Evolutionary conservation across 139 green algal genomes (phyloP).

Genomic region (Micractinium conductrix): DNA sequence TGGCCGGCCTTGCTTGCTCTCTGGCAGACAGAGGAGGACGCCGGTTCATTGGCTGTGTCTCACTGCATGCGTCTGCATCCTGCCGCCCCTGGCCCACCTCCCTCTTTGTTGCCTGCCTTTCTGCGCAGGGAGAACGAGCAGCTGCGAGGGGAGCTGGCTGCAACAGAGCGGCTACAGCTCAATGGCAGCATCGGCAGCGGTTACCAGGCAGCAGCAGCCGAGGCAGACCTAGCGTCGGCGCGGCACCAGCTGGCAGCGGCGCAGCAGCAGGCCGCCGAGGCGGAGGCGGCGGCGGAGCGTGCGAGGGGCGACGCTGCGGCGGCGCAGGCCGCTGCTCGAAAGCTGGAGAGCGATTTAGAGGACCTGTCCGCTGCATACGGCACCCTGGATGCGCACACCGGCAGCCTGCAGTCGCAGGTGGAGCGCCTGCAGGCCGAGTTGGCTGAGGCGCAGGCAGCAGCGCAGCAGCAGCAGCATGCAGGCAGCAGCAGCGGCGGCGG

Average conservation of each 20-base stretch:
- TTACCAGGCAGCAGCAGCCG: neutral
- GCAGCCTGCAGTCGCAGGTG: slow-evolving; percentile 63
- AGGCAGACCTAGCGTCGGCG: slow-evolving; percentile 50
- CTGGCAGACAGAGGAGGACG: neutral
- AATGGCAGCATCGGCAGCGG: slow-evolving; percentile 32
- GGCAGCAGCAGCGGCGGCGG: neutral
- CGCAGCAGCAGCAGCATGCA: slow-evolving; percentile 1
- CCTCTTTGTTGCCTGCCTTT: neutral
- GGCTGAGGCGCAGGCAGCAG: neutral
- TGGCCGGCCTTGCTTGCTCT: no score
- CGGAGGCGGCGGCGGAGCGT: slow-evolving; percentile 17
- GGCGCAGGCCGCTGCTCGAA: slow-evolving; percentile 29
- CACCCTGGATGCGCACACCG: slow-evolving; percentile 73
- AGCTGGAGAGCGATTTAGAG: slow-evolving; percentile 67
- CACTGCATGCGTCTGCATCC: neutral
- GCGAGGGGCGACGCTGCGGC: neutral
- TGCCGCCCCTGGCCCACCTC: neutral
- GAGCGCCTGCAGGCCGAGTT: slow-evolving; percentile 1
- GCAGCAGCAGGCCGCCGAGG: slow-evolving; percentile 30
- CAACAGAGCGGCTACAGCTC: neutral
- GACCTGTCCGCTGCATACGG: slow-evolving; percentile 80
- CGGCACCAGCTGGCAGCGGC: slow-evolving; percentile 40
- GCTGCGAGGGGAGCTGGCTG: neutral
- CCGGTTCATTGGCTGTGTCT: neutral
- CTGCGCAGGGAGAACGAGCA: slow-evolving; percentile 23